phyloP scores from a whole-genome alignment of 192 early-diverging fungal genomes.

The Ambispora gerdemannii region DNA sequence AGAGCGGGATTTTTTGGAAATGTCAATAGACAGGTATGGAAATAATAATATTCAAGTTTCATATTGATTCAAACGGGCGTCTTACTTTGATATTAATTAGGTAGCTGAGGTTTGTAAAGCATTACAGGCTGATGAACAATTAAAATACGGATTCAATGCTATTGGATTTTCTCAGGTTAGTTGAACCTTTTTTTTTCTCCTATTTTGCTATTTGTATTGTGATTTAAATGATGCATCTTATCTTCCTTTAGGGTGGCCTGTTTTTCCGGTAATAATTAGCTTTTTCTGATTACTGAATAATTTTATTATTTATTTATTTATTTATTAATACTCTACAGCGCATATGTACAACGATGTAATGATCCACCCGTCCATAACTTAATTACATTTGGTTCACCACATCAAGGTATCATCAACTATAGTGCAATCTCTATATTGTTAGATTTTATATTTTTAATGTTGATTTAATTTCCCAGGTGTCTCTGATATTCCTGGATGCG shows the following conservation, averaged over 20 bases:
- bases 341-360: slow-evolving; percentile 82
- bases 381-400: slow-evolving; percentile 86
- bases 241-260: slow-evolving; percentile 43
- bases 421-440: slow-evolving; percentile 5
- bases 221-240: no score
- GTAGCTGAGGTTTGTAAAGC: slow-evolving; percentile 73
- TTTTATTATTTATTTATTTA: slow-evolving; percentile 28
- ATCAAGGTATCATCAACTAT: slow-evolving; percentile 50
- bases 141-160: slow-evolving; percentile 79
- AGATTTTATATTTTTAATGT: slow-evolving; percentile 1
- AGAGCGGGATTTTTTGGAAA: slow-evolving; percentile 85
- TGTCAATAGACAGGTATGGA: slow-evolving; percentile 66
- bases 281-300: slow-evolving; percentile 15
- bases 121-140: slow-evolving; percentile 54
- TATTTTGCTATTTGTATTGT: no score
- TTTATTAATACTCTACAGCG: slow-evolving; percentile 43
- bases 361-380: slow-evolving; percentile 67
- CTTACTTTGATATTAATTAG: slow-evolving; percentile 32
- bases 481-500: slow-evolving; percentile 77
- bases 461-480: slow-evolving; percentile 45
- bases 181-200: not conserved
- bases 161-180: slow-evolving; percentile 86
- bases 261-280: slow-evolving; percentile 36
- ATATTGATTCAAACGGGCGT: no score
- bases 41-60: not conserved